Conservation (phyloP, 345 rosid genomes). For the Bruguiera gymnorhiza region DNA sequence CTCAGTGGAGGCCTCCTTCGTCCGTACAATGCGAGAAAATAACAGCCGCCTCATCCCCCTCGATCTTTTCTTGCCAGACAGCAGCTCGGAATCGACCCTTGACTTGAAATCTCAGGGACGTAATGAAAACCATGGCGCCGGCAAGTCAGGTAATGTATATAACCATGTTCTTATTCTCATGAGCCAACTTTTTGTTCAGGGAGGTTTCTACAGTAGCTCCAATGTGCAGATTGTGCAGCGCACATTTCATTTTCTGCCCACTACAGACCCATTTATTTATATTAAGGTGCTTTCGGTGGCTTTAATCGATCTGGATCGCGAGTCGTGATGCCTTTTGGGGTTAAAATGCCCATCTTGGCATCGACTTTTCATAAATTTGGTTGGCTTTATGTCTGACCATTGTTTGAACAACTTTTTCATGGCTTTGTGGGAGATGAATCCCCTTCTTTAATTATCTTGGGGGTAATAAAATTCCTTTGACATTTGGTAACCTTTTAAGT, state of each 20-base stretch:
- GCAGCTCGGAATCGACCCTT: slow-evolving; percentile 41
- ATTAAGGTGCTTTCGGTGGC: not conserved
- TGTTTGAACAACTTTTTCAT: too few relatives aligned
- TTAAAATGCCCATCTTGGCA: too few relatives aligned
- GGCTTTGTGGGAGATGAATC: too few relatives aligned
- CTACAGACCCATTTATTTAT: not conserved
- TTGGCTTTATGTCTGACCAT: too few relatives aligned
- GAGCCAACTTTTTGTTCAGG: not conserved
- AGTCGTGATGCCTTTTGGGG: too few relatives aligned
- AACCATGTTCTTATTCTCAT: not conserved
- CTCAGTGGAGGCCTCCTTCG: slow-evolving; percentile 48
- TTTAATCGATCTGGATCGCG: not conserved
- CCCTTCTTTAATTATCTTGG: too few relatives aligned
- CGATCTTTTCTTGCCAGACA: slow-evolving; percentile 43
- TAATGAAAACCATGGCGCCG: slow-evolving; percentile 14
- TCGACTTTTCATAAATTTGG: too few relatives aligned
- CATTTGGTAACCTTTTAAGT: too few relatives aligned
- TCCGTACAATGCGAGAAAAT: slow-evolving; percentile 32
- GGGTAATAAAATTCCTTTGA: too few relatives aligned
- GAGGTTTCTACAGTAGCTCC: not conserved
- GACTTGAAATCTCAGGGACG: slow-evolving; percentile 30
- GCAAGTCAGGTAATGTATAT: not conserved
- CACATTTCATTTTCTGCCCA: too few relatives aligned
- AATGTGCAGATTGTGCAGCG: too few relatives aligned
- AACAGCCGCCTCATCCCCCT: slow-evolving; percentile 30